Conservation (phyloP, 192 early-diverging fungal genomes). For the Ambispora gerdemannii region DNA sequence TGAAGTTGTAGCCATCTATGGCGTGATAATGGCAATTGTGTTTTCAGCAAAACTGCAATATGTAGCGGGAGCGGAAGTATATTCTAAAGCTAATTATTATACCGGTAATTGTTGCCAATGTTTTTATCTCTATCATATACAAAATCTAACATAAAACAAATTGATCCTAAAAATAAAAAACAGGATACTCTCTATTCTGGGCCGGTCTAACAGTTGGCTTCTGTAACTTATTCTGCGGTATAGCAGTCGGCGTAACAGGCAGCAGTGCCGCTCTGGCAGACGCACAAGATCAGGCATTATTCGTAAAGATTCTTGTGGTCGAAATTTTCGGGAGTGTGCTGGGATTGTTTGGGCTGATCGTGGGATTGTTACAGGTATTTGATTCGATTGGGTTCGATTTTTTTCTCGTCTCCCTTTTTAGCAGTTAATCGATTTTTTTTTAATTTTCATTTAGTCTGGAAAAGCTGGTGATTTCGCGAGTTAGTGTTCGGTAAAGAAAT, state of each 20-base stretch:
- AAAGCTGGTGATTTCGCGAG: conserved; percentile 20
- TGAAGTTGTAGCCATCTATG: conserved; percentile 99
- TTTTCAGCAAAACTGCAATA: conserved; percentile 82
- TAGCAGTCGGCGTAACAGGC: conserved; percentile 91
- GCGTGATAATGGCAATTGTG: conserved; percentile 97
- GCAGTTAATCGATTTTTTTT: background rate
- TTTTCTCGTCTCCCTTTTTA: background rate
- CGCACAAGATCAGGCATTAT: conserved; percentile 88
- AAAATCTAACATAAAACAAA: background rate
- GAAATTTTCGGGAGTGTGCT: conserved; percentile 97
- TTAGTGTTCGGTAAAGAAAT: no score
- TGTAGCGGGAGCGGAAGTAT: conserved; percentile 44
- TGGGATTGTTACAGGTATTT: conserved; percentile 79
- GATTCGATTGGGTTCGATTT: background rate
- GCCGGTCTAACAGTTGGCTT: conserved; percentile 92
- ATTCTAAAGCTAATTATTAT: conserved; percentile 64
- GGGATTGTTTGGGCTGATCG: conserved; percentile 95
- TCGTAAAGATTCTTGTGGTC: conserved; percentile 96
- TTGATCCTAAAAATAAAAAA: background rate
- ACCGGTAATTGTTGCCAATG: conserved; percentile 60
- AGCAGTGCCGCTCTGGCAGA: conserved; percentile 94
- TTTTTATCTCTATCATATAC: conserved; percentile 5
- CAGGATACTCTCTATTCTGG: conserved; percentile 94
- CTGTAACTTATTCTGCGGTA: conserved; percentile 89
- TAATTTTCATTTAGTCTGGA: conserved; percentile 14